phyloP scores from a whole-genome alignment of 1,284 basidiomycete species.

The Xerocomus cyaneibrunnescens region DNA sequence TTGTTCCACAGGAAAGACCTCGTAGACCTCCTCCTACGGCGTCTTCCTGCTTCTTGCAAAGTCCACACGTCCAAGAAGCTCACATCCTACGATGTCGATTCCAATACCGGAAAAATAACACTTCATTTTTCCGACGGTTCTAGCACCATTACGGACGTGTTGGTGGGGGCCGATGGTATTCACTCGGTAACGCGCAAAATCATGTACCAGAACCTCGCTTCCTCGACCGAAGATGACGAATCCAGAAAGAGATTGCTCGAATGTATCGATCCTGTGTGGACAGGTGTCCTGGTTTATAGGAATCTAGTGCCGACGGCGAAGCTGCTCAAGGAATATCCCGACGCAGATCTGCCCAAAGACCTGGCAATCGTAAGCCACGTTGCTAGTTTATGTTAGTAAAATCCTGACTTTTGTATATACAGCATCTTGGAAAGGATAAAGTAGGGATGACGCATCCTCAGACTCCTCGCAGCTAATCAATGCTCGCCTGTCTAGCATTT shows the following conservation, averaged over 20 bases:
- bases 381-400: background rate
- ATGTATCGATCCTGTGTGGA: conserved; percentile 21
- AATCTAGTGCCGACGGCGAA: conserved; percentile 15
- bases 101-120: conserved; percentile 13
- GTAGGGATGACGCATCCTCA: conserved; percentile 30
- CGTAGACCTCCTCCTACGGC: conserved; percentile 30
- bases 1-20: conserved; percentile 37
- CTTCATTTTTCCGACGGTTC: conserved; percentile 37
- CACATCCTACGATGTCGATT: conserved; percentile 20
- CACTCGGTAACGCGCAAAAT: conserved; percentile 21
- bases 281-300: conserved; percentile 22
- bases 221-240: conserved; percentile 2
- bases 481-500: conserved; percentile 36
- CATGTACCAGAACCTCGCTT: conserved; percentile 20
- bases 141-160: conserved; percentile 33
- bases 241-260: conserved; percentile 9
- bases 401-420: background rate
- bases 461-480: background rate
- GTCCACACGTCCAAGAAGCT: conserved; percentile 37
- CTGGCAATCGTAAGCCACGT: conserved; percentile 36
- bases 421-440: conserved; percentile 47
- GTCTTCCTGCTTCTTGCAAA: conserved; percentile 30
- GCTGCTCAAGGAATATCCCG: conserved; percentile 27
- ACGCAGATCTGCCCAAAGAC: conserved; percentile 35
- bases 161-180: conserved; percentile 35